Base-by-base conservation (phyloP, 1,284 basidiomycete genomes). In the Austroboletus niveus region DNA sequence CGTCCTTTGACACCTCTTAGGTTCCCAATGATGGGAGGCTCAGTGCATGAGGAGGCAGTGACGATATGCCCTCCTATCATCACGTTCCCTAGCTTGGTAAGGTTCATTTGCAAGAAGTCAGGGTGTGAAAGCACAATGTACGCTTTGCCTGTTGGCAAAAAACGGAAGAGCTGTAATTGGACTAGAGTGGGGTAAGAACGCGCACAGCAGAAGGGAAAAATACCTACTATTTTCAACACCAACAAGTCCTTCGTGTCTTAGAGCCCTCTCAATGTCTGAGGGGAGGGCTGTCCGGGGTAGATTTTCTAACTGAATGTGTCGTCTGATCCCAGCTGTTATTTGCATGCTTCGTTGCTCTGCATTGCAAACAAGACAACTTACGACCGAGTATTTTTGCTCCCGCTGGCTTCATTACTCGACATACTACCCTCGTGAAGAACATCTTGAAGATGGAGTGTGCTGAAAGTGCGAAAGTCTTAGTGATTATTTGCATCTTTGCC, bases 161-260 rank as follows among this genome's bases (percentile, higher is more conserved):
- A 87, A 53, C 76, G 76, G 32, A 73, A 60, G 60, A 89, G 87
- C 45, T 83, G 72, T 20, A 89, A 60, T 29, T 75, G 69, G 27
- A 84, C 88, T 90, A 46, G n/a, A 44, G 47, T 15, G 24, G 45
- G 12, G 15, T 59, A 52, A 61, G 53, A 52, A 45, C 14, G 20
- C 44, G 29, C 47, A 47, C 42, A 9, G 15, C 34, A 22, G 34
- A 38, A 52, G 15, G 17, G 10, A 7, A 43, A 49, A 11, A 24
- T 20, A 34, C 72, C 58, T 60, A 85, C 87, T 77, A 57, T 78
- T 69, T 1, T 69, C 61, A 41, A 88, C 73, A 50, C 81, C 83
- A 45, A 78, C 69, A n/a, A 81, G 62, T 31, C 73, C 72, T 17
- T 72, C 68, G 49, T 72, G 75, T 29, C 63, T 65, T 14, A 86